These are phyloP conservation scores for Fusarium sp. DNA, from an alignment of 2,329 filamentous ascomycete species.

Conservation along the genomic window DNA sequence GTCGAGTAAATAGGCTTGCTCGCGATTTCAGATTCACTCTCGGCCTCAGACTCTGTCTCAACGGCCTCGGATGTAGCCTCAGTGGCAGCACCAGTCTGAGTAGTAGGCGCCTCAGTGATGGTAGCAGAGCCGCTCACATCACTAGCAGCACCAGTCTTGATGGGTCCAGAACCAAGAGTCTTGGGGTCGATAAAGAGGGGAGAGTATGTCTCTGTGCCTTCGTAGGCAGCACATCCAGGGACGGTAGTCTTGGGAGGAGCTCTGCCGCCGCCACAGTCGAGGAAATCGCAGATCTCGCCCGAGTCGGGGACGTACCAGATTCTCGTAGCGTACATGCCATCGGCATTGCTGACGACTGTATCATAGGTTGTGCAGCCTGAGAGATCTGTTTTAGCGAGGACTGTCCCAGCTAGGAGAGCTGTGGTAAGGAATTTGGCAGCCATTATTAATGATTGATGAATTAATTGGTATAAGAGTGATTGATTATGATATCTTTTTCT, in stretches of 20 bases:
- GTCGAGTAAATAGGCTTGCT: not conserved
- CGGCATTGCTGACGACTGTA: conserved; percentile 45
- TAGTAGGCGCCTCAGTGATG: conserved; percentile 36
- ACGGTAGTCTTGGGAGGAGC: conserved; percentile 72
- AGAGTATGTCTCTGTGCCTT: conserved; percentile 65
- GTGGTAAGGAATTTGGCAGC: conserved; percentile 40
- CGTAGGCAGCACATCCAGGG: conserved; percentile 68
- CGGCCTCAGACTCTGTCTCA: conserved; percentile 1
- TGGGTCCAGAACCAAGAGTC: conserved; percentile 34
- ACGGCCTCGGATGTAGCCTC: conserved; percentile 14
- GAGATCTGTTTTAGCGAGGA: conserved; percentile 58
- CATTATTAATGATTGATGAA: conserved; percentile 42
- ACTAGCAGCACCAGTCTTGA: conserved; percentile 13
- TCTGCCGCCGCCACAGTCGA: conserved; percentile 75
- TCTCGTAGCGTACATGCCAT: conserved; percentile 56
- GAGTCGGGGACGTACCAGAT: conserved; percentile 72
- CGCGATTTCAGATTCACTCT: not conserved
- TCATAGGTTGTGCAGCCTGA: conserved; percentile 58
- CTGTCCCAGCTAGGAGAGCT: conserved; percentile 48
- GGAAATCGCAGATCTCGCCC: conserved; percentile 71
- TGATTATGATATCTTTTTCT: not conserved
- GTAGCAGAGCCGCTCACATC: conserved; percentile 22
- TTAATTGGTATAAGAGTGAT: not conserved
- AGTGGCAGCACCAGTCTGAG: conserved; percentile 1
- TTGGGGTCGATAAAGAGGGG: conserved; percentile 59